These are phyloP conservation scores for Penicillium atrosanguineum DNA, from an alignment of 495 filamentous ascomycete genomes.

Conservation along the genomic window DNA sequence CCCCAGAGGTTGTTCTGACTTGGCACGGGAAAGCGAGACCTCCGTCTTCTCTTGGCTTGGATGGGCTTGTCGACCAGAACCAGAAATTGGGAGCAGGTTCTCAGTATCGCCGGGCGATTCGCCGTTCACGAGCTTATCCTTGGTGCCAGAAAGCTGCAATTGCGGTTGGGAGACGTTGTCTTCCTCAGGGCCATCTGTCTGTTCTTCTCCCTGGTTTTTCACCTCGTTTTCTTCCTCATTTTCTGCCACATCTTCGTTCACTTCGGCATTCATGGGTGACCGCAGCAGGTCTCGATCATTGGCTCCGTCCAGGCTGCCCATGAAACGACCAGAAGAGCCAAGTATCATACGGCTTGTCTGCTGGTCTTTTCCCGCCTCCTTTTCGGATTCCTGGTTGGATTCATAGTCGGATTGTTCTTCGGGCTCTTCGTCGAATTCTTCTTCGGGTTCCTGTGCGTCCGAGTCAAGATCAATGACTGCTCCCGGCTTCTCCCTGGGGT, in stretches of 20 bases:
- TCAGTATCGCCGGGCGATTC: not conserved
- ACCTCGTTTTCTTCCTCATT: no score
- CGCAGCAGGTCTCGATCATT: not conserved
- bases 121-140: not conserved
- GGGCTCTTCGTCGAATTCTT: not conserved
- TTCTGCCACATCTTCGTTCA: no score
- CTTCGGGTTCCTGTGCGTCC: not conserved
- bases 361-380: not conserved
- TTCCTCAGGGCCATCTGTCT: not conserved
- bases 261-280: not conserved
- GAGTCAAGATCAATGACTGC: slow-evolving; percentile 4
- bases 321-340: not conserved
- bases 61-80: not conserved
- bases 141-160: no score
- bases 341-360: not conserved
- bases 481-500: not conserved
- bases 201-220: not conserved
- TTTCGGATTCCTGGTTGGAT: not conserved
- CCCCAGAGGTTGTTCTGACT: not conserved
- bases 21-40: slow-evolving; percentile 1
- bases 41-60: not conserved
- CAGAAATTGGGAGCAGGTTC: slow-evolving; percentile 22
- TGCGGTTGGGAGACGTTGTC: not conserved
- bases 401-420: not conserved
- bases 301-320: slow-evolving; percentile 1